These are phyloP conservation scores for Mucor circinelloides DNA, from an alignment of 371 early-diverging fungal species.

Conservation along the genomic window DNA sequence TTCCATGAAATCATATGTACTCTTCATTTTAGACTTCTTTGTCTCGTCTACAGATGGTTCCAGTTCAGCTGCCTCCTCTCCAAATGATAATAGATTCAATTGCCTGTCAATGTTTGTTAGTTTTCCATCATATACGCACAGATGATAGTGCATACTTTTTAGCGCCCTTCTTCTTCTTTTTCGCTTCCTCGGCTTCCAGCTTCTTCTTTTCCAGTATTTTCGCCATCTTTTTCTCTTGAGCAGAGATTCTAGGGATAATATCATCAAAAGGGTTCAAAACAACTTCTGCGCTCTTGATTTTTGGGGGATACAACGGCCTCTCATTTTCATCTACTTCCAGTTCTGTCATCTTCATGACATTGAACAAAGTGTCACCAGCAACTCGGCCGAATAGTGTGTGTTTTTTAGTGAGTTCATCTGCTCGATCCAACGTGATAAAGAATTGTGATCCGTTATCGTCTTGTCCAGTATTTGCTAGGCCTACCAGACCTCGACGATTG, in stretches of 20 bases:
- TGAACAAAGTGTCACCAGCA: slow-evolving; percentile 91
- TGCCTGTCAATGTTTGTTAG: slow-evolving; percentile 48
- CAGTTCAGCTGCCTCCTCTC: slow-evolving; percentile 72
- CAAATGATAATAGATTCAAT: slow-evolving; percentile 86
- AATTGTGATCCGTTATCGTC: slow-evolving; percentile 90
- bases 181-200: slow-evolving; percentile 32
- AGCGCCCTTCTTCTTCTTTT: slow-evolving; percentile 59
- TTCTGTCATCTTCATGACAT: slow-evolving; percentile 85
- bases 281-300: slow-evolving; percentile 68
- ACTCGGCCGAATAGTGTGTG: slow-evolving; percentile 95
- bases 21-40: slow-evolving; percentile 47
- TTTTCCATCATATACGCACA: background rate
- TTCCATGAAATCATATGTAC: slow-evolving; percentile 80
- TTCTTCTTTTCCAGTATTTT: slow-evolving; percentile 36
- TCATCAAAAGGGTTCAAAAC: slow-evolving; percentile 92
- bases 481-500: slow-evolving; percentile 85
- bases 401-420: slow-evolving; percentile 83
- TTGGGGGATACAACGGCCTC: slow-evolving; percentile 80
- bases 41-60: slow-evolving; percentile 34
- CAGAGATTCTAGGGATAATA: slow-evolving; percentile 81
- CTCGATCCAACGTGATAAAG: slow-evolving; percentile 89
- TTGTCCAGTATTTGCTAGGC: slow-evolving; percentile 86
- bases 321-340: slow-evolving; percentile 80
- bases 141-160: slow-evolving; percentile 55
- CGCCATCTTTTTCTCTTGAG: slow-evolving; percentile 53